Evolutionary conservation across 345 rosid species (phyloP).

Genomic region (Eucalyptus decipiens): DNA sequence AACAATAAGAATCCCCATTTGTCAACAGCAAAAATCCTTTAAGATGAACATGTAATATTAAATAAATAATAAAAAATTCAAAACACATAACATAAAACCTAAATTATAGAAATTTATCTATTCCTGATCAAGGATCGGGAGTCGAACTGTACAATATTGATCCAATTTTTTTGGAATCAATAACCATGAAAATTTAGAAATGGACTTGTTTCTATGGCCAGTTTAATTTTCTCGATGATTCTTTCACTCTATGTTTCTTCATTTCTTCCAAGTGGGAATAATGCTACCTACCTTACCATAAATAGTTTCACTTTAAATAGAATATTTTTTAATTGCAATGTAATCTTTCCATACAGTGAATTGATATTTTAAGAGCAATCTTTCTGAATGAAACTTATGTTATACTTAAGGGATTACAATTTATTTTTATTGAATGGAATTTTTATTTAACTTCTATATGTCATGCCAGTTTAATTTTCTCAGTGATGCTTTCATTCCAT

Average conservation of each 20-base stretch:
- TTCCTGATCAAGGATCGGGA: no score
- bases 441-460: background rate
- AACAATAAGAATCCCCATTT: no score
- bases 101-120: no score
- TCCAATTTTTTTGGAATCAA: no score
- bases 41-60: no score
- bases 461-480: background rate
- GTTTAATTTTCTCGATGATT: background rate
- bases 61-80: no score
- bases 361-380: background rate
- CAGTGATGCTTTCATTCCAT: background rate
- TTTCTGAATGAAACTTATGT: no score
- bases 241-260: background rate
- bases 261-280: background rate
- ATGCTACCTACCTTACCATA: background rate
- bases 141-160: background rate
- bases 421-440: no score
- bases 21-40: no score
- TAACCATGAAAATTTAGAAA: background rate
- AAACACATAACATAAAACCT: no score
- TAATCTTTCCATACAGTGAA: background rate
- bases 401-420: no score
- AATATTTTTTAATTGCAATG: background rate
- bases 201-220: background rate
- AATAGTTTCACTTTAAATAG: background rate